Conservation (phyloP, 2,329 filamentous ascomycete species). For the Ciborinia camelliae region DNA sequence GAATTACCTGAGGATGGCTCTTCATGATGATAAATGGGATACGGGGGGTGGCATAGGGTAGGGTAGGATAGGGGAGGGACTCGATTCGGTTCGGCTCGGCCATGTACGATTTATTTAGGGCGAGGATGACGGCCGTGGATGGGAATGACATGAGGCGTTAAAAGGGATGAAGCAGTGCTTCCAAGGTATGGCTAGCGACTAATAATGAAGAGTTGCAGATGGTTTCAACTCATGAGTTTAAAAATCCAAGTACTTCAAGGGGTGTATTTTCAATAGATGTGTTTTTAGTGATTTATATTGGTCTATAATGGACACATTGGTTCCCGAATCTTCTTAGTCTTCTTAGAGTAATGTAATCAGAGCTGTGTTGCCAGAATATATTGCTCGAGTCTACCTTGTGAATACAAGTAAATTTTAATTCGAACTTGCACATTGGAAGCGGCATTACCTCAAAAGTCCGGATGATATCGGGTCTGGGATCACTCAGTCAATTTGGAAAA, state of each 20-base stretch:
- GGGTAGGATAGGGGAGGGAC: not conserved
- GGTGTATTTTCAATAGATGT: not conserved
- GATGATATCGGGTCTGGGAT: not conserved
- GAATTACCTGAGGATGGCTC: constrained; percentile 59
- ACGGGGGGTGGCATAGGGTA: not conserved
- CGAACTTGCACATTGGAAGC: not conserved
- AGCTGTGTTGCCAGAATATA: not conserved
- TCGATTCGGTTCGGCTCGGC: not conserved
- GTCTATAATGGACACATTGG: not conserved
- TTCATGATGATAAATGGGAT: constrained; percentile 18
- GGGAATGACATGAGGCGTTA: constrained; percentile 2
- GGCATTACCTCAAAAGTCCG: not conserved
- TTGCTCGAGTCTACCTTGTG: not conserved
- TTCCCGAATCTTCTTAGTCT: not conserved
- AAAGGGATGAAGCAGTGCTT: not conserved
- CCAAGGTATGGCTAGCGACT: not conserved
- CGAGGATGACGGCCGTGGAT: not conserved
- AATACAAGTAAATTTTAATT: not conserved
- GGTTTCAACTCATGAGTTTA: not conserved
- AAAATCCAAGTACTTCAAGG: not conserved
- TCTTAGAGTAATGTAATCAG: not conserved
- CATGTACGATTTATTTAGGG: not conserved
- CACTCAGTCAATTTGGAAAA: not conserved
- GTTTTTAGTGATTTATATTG: not conserved
- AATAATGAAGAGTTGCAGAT: not conserved